These are phyloP conservation scores for Apiotrichum sp. DNA, from an alignment of 1,284 basidiomycete genomes.

Conservation along the genomic window DNA sequence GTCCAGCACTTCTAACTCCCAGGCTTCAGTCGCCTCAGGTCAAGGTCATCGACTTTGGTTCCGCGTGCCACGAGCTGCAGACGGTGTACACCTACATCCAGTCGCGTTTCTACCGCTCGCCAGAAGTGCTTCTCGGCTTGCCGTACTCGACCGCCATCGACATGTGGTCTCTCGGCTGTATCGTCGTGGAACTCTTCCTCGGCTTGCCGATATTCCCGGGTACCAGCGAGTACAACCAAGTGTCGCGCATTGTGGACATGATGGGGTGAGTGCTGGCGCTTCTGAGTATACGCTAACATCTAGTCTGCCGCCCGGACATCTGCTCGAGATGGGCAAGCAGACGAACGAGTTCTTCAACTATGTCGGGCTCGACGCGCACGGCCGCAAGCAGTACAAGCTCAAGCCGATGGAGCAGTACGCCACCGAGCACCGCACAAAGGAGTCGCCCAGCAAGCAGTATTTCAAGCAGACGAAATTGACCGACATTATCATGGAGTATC, in stretches of 20 bases:
- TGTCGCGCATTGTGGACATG: conserved; percentile 96
- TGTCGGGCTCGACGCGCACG: conserved; percentile 66
- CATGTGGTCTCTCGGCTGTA: conserved; percentile 99
- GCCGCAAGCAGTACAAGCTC: conserved; percentile 78
- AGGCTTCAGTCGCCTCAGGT: conserved; percentile 95
- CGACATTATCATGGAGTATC: conserved; percentile 93
- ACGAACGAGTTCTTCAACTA: conserved; percentile 88
- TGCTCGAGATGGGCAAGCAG: conserved; percentile 96
- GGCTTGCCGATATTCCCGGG: conserved; percentile 95
- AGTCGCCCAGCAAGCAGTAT: conserved; percentile 97
- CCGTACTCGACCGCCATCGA: conserved; percentile 92
- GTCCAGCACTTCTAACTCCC: conserved; percentile 5
- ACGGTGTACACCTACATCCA: conserved; percentile 99
- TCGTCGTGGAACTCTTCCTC: conserved; percentile 95
- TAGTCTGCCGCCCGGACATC: conserved; percentile 72
- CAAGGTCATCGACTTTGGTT: conserved; percentile 99
- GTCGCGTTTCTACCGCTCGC: conserved; percentile 95
- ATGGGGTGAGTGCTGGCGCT: conserved; percentile 65
- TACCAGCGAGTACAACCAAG: conserved; percentile 98
- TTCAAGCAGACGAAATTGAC: conserved; percentile 91
- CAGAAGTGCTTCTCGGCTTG: conserved; percentile 91
- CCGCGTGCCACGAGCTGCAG: conserved; percentile 95
- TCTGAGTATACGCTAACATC: conserved; percentile 45
- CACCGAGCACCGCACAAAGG: conserved; percentile 85
- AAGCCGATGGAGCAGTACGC: conserved; percentile 95